Evolutionary conservation across 768 basidiomycete genomes (phyloP).

Genomic region (Boletus subcaerulescens): DNA sequence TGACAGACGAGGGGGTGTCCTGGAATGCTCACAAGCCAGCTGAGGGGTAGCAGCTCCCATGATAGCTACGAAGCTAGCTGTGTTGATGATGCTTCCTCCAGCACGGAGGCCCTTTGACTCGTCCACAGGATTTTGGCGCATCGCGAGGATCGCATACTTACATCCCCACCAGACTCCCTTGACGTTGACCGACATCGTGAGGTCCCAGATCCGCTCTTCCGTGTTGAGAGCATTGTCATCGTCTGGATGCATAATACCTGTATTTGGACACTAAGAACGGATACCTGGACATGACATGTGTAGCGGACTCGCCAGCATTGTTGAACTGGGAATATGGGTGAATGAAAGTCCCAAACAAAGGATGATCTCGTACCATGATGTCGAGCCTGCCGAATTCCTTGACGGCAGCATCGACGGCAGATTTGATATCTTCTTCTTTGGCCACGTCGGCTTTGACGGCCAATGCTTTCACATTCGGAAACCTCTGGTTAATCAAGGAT

Average conservation of each 20-base stretch:
- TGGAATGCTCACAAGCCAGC: conserved; percentile 68
- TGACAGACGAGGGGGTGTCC: neutral
- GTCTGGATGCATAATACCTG: conserved; percentile 96
- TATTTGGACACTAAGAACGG: conserved; percentile 1
- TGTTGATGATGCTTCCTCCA: conserved; percentile 96
- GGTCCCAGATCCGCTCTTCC: conserved; percentile 94
- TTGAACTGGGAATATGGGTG: conserved; percentile 64
- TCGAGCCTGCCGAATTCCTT: conserved; percentile 90
- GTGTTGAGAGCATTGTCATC: conserved; percentile 97
- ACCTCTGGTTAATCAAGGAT: conserved; percentile 58
- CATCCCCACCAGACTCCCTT: conserved; percentile 99
- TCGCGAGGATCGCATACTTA: conserved; percentile 95
- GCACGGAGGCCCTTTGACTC: conserved; percentile 71
- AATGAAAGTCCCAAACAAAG: neutral
- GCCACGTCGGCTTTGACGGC: conserved; percentile 83
- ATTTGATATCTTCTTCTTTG: conserved; percentile 84
- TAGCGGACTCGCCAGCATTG: conserved; percentile 64
- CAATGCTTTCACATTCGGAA: conserved; percentile 65
- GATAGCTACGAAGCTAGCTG: conserved; percentile 93
- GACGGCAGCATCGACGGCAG: conserved; percentile 75
- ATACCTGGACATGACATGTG: neutral
- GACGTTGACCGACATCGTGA: conserved; percentile 91
- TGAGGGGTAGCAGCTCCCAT: conserved; percentile 98
- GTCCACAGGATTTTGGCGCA: conserved; percentile 90
- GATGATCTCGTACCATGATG: conserved; percentile 66